Evolutionary conservation across 768 basidiomycete species (phyloP).

Genomic region (Cytidiella melzeri): DNA sequence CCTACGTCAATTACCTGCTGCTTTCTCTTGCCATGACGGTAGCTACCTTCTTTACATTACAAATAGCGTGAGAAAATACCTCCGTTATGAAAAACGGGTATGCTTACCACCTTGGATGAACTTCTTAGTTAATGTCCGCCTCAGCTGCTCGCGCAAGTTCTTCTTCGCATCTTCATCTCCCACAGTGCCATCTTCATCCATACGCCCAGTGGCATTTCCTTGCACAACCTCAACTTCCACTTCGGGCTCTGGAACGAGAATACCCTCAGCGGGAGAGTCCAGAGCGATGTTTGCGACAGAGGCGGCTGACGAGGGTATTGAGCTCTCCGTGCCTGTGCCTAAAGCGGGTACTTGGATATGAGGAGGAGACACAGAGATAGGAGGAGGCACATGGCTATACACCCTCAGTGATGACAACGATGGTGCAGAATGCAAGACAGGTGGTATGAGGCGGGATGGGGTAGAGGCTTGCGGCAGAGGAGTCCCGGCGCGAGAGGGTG

Average conservation of each 20-base stretch:
- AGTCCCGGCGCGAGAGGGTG: conserved; percentile 32
- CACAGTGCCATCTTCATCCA: conserved; percentile 42
- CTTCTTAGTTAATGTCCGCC: conserved; percentile 55
- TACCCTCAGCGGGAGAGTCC: conserved; percentile 43
- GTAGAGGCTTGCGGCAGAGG: conserved; percentile 29
- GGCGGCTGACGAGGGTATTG: conserved; percentile 38
- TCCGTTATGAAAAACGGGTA: too few relatives aligned
- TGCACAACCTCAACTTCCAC: conserved; percentile 50
- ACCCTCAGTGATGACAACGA: conserved; percentile 55
- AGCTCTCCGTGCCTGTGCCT: conserved; percentile 20
- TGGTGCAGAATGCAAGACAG: conserved; percentile 44
- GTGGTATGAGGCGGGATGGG: conserved; percentile 49
- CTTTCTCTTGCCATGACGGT: neutral
- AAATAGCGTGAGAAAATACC: too few relatives aligned
- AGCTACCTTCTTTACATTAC: conserved; percentile 3
- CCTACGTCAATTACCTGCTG: conserved; percentile 12
- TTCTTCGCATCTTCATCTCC: conserved; percentile 57
- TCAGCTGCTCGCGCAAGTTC: conserved; percentile 62
- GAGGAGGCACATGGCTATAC: conserved; percentile 36
- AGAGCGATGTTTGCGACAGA: conserved; percentile 64
- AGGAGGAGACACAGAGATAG: conserved; percentile 12
- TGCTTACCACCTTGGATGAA: conserved; percentile 22
- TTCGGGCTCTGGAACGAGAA: conserved; percentile 67
- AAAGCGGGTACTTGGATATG: neutral
- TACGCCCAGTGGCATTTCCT: conserved; percentile 13